Conservation (phyloP, 768 basidiomycete species). For the Clathrus columnatus region DNA sequence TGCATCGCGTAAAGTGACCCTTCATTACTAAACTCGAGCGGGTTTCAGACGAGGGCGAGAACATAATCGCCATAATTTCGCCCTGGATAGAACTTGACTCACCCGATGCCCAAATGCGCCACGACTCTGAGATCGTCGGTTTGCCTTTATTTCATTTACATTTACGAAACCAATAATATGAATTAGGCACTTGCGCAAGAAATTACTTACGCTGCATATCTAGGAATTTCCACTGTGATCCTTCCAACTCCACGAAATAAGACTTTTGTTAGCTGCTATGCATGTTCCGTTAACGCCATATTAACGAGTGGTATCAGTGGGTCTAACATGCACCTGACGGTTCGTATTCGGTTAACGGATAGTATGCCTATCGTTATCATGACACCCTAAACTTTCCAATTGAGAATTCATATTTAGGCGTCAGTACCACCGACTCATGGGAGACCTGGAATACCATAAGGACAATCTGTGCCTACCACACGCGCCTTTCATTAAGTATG, state of each 20-base stretch:
- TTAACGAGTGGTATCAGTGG: constrained; percentile 62
- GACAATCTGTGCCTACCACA: constrained; percentile 78
- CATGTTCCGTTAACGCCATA: constrained; percentile 77
- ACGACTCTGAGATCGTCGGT: constrained; percentile 91
- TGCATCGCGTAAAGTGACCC: constrained; percentile 13
- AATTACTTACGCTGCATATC: constrained; percentile 85
- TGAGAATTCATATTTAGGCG: constrained; percentile 26
- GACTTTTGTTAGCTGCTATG: constrained; percentile 83
- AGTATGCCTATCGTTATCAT: constrained; percentile 42
- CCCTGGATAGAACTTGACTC: constrained; percentile 97
- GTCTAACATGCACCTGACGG: constrained; percentile 51
- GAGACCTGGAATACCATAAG: constrained; percentile 98
- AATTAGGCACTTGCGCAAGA: constrained; percentile 85
- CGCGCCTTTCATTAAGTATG: constrained; percentile 64
- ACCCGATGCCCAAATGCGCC: constrained; percentile 85
- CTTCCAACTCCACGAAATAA: constrained; percentile 84
- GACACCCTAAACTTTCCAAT: constrained; percentile 14
- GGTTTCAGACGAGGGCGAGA: constrained; percentile 60
- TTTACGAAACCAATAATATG: background rate
- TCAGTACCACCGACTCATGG: constrained; percentile 73
- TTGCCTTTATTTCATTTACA: constrained; percentile 1
- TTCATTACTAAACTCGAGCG: background rate
- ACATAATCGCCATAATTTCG: constrained; percentile 67
- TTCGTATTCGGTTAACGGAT: constrained; percentile 78
- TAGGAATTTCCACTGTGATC: constrained; percentile 77